Evolutionary conservation across 768 basidiomycete species (phyloP).

Genomic region (Lentinula raphanica): DNA sequence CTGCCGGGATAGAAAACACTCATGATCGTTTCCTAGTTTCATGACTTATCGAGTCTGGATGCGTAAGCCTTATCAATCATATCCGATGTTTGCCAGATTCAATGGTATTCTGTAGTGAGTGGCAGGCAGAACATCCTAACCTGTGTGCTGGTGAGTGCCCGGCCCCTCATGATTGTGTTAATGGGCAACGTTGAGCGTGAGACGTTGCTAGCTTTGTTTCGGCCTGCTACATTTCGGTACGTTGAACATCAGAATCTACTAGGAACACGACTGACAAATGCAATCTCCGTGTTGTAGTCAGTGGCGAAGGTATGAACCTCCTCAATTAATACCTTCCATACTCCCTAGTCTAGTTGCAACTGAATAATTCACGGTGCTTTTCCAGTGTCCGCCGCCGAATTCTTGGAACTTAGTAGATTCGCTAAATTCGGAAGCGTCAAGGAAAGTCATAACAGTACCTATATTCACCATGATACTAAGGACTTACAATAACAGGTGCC

Average conservation of each 20-base stretch:
- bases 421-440: slow-evolving; percentile 22
- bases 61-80: slow-evolving; percentile 10
- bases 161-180: not conserved
- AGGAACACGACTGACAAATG: not conserved
- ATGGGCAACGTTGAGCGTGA: not conserved
- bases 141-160: slow-evolving; percentile 14
- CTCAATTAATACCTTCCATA: too few relatives aligned
- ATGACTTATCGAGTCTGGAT: slow-evolving; percentile 27
- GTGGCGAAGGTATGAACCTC: slow-evolving; percentile 25
- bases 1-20: not conserved
- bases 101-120: slow-evolving; percentile 17
- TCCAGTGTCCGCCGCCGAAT: slow-evolving; percentile 24
- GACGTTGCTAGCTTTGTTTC: slow-evolving; percentile 17
- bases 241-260: not conserved
- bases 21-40: slow-evolving; percentile 16
- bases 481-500: slow-evolving; percentile 17
- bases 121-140: slow-evolving; percentile 16
- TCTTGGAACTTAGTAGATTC: slow-evolving; percentile 20
- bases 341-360: too few relatives aligned
- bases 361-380: not conserved
- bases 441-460: slow-evolving; percentile 11
- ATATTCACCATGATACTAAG: not conserved
- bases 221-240: slow-evolving; percentile 25
- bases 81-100: not conserved
- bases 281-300: slow-evolving; percentile 15